Base-by-base conservation (phyloP, 108 stramenopile genomes). In the Cyclotella baltica region DNA sequence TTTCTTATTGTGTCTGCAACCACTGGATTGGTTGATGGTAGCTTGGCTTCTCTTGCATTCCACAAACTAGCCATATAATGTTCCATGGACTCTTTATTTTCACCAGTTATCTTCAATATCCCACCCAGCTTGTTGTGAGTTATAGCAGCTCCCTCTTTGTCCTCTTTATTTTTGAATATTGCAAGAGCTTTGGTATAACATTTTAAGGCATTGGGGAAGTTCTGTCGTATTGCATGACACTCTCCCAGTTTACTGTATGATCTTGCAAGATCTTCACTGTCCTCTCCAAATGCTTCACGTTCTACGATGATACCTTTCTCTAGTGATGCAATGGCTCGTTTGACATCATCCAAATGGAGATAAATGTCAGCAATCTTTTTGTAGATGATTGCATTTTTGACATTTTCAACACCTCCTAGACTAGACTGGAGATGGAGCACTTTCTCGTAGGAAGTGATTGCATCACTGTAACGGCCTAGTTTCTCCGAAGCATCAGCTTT, bases 1-100 rank as follows among this genome's bases (percentile, higher is more conserved):
- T 82, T 82, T 47, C 64, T 75, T 19, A 82, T 82, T 3, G 81
- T 82, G 70, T 82, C 81, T n/a, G 81, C 81, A 56, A 82, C 81
- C 30, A 75, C 66, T 27, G 74, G 74, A 53, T 82, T 68, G 10
- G 73, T 75, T 56, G 74, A 75, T 22, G 81, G 74, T 34, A 82
- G 43, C 40, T 64, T 75, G 10, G 81, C 81, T 68, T 75, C 81
- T 23, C 81, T 61, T 11, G 74, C 69, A 72, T 82, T 62, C 74
- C 81, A 75, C 30, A 82, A n/a, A 18, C 73, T 53, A 31, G 73
- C 73, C 81, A 82, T 82, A 23, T 82, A 82, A 63, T 82, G 81
- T 55, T 82, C 81, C 68, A 83, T 83, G 0, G 82, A 58, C 64
- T 76, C 72, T 20, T 72, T 53, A 3, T n/a, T 38, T 30, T 72